Evolutionary conservation across 768 basidiomycete species (phyloP).

Genomic region (Rhodocollybia butyracea): DNA sequence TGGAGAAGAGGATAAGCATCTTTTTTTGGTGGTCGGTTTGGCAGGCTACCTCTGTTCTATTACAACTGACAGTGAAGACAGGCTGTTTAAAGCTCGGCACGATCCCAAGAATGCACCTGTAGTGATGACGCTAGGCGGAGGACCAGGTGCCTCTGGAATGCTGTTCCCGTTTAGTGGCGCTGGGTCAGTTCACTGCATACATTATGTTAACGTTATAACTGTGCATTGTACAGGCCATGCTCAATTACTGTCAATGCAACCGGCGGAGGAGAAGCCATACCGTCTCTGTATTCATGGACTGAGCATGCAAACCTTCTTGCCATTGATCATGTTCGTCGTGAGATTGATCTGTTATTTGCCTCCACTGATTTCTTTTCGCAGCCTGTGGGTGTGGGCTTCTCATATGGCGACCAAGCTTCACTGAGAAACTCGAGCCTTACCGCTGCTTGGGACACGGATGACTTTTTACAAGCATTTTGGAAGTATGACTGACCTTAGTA

Average conservation of each 20-base stretch:
- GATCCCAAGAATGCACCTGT: constrained; percentile 1
- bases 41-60: neutral
- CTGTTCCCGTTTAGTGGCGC: constrained; percentile 4
- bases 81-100: constrained; percentile 1
- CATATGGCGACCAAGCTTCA: constrained; percentile 14
- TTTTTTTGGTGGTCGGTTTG: neutral
- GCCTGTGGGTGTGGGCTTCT: constrained; percentile 23
- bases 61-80: neutral
- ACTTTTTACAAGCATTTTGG: constrained; percentile 25
- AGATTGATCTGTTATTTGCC: neutral
- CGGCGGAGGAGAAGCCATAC: neutral
- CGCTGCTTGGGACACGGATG: constrained; percentile 24
- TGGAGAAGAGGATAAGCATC: too few species aligned
- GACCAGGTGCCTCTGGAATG: constrained; percentile 4
- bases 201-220: neutral
- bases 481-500: too few species aligned
- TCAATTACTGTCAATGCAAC: neutral
- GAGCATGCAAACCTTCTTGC: constrained; percentile 2
- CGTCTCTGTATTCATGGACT: constrained; percentile 3
- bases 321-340: constrained; percentile 1
- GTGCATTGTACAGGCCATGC: neutral
- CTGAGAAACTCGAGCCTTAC: constrained; percentile 7
- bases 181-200: neutral
- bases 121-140: constrained; percentile 3
- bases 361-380: neutral